phyloP scores from a whole-genome alignment of 257 asterid species.

The Jacaranda mimosifolia region DNA sequence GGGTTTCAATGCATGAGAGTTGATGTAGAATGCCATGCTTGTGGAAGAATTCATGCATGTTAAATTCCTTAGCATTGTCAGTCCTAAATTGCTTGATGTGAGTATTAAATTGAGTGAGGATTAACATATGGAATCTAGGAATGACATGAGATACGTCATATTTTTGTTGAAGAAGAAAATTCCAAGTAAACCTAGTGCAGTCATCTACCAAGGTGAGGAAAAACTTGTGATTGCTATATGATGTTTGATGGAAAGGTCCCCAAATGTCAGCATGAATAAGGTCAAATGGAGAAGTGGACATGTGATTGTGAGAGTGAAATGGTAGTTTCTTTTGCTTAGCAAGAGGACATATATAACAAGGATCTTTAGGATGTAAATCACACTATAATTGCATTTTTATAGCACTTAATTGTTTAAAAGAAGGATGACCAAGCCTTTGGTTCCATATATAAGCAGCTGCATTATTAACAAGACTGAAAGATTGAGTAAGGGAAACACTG shows the following conservation, averaged over 20 bases:
- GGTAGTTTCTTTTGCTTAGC: background rate
- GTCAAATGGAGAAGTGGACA: background rate
- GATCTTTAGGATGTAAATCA: background rate
- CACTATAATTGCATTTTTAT: background rate
- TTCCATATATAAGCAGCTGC: background rate
- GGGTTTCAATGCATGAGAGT: background rate
- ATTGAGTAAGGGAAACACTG: too few species aligned
- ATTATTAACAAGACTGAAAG: too few species aligned
- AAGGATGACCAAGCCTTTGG: background rate
- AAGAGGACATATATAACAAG: background rate
- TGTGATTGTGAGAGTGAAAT: background rate
- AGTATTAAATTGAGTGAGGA: background rate
- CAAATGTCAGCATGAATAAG: background rate
- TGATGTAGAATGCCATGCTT: background rate
- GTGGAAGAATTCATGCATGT: background rate
- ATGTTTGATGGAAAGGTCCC: background rate
- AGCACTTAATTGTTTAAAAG: background rate
- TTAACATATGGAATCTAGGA: background rate
- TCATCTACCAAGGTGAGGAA: background rate
- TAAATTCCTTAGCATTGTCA: background rate
- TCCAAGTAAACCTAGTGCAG: background rate
- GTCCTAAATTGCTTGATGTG: background rate
- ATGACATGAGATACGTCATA: background rate
- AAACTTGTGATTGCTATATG: background rate
- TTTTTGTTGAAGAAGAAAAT: background rate